These are phyloP conservation scores for Trichosporon sp. DNA, from an alignment of 1,284 basidiomycete genomes.

Conservation along the genomic window DNA sequence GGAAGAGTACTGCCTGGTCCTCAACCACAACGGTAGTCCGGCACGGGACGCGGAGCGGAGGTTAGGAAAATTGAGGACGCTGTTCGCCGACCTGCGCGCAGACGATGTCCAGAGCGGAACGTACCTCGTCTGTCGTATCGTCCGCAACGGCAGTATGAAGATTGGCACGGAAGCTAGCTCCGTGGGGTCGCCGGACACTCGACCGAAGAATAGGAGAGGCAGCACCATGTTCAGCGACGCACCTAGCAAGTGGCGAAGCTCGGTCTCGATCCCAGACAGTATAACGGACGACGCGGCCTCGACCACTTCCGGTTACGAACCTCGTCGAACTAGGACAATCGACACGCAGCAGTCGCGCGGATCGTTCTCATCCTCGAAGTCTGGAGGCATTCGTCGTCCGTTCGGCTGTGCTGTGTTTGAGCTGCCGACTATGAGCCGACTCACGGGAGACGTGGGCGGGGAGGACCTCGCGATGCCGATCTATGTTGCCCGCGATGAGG, in stretches of 20 bases:
- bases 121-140: conserved; percentile 85
- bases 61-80: conserved; percentile 67
- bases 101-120: conserved; percentile 82
- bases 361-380: conserved; percentile 21
- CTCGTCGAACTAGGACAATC: conserved; percentile 38
- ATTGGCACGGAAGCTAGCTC: conserved; percentile 65
- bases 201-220: conserved; percentile 23
- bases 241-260: conserved; percentile 31
- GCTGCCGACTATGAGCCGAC: conserved; percentile 71
- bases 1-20: conserved; percentile 86
- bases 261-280: conserved; percentile 39
- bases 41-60: conserved; percentile 66
- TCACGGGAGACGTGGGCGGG: conserved; percentile 58
- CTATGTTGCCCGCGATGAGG: conserved; percentile 79
- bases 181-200: conserved; percentile 15
- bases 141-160: conserved; percentile 84
- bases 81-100: conserved; percentile 85
- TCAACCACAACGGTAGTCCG: conserved; percentile 88
- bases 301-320: conserved; percentile 48
- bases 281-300: conserved; percentile 52
- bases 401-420: conserved; percentile 93
- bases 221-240: conserved; percentile 28
- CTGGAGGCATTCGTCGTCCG: conserved; percentile 68
- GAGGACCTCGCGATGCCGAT: conserved; percentile 83
- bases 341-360: conserved; percentile 38